Conservation (phyloP, 2,329 filamentous ascomycete species). For the Cercospora nicotianae region DNA sequence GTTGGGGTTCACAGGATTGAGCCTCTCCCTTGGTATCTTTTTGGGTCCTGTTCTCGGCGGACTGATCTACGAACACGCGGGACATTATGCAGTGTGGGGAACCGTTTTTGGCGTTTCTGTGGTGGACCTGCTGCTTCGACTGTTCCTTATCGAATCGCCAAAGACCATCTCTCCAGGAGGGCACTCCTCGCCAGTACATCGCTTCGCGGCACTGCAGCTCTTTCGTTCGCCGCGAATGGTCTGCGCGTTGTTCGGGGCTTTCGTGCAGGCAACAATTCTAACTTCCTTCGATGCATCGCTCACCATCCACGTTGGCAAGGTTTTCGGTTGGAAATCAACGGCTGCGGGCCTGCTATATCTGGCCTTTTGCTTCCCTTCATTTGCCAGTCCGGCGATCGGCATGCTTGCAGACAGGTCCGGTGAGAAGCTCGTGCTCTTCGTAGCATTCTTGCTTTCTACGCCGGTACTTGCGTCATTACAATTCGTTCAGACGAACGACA, state of each 20-base stretch:
- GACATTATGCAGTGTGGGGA: constrained; percentile 15
- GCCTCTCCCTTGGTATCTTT: not conserved
- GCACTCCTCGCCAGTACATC: not conserved
- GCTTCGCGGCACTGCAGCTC: not conserved
- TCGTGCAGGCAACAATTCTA: constrained; percentile 6
- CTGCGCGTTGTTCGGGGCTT: constrained; percentile 7
- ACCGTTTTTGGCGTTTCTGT: constrained; percentile 1
- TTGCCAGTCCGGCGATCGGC: constrained; percentile 9
- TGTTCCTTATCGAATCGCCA: constrained; percentile 6
- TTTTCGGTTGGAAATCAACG: constrained; percentile 6
- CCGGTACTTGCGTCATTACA: constrained; percentile 9
- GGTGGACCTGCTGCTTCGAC: constrained; percentile 4
- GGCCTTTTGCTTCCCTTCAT: constrained; percentile 5
- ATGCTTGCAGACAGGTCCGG: constrained; percentile 7
- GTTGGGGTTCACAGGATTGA: constrained; percentile 1
- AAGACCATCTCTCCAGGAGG: not conserved
- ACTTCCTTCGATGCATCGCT: constrained; percentile 14
- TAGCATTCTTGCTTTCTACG: not conserved
- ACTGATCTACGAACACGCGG: constrained; percentile 10
- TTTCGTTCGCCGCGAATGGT: constrained; percentile 3
- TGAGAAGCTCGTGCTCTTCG: not conserved
- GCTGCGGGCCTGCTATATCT: constrained; percentile 9
- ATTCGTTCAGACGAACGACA: constrained; percentile 5
- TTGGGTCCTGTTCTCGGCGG: constrained; percentile 7
- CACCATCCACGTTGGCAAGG: constrained; percentile 7